Base-by-base conservation (phyloP, 306 rosid genomes). In the Cercis canadensis region DNA sequence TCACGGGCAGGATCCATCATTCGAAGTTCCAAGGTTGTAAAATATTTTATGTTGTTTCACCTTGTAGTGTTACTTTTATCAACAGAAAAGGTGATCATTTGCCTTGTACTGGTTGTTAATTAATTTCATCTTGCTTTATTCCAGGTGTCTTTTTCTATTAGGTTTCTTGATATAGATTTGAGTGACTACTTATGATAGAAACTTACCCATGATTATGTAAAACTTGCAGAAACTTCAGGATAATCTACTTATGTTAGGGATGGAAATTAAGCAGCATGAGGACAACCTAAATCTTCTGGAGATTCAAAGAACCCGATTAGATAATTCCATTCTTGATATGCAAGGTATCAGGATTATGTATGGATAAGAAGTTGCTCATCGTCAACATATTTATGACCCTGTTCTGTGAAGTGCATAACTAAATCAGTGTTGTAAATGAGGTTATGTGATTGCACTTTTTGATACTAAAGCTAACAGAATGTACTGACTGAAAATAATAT, bases 181-280 rank as follows among this genome's bases (percentile, higher is more conserved):
- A 37, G 57, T 62, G 75, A 51, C 33, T 37, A 47, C 47, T 43
- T 21, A 32, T 56, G 55, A n/a, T 24, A 18, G 57, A 39, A 66
- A 70, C 80, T 69, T 63, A 82, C 72, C 78, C 46, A 21, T 37
- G 9, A 63, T 57, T 13, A 19, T 58, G 72, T 60, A 66, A 74
- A 80, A 58, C 66, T 21, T 72, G 77, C 88, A 94, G 99, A 94
- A 68, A 77, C 86, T 89, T 52, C 89, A 94, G 83, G 95, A 81
- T 62, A 96, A 87, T 76, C 82, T 94, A 17, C 92, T 76, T 13
- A 49, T 4, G 51, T 75, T 91, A 34, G 97, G 97, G 72, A 34
- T 60, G 70, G 84, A 89, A 83, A 86, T 94, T 52, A 91, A 89
- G 79, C 82, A 84, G 79, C 96, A 87, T 8, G 99, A 94, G 70